Evolutionary conservation across 1,284 basidiomycete species (phyloP).

Genomic region (Malassezia nana): DNA sequence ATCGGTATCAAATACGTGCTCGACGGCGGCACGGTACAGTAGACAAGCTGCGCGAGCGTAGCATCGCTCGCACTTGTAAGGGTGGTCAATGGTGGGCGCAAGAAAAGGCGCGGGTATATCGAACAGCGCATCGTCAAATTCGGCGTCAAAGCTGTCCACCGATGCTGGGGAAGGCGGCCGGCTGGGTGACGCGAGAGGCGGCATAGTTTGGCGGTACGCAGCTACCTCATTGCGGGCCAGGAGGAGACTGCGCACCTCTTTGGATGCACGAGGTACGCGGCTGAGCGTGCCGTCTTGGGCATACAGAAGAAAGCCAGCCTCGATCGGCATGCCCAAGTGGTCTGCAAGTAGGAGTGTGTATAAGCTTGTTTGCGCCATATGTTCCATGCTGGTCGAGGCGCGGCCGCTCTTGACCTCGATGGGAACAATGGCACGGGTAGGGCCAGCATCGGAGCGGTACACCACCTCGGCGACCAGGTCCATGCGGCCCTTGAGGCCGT

Average conservation of each 20-base stretch:
- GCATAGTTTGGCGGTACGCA: conserved; percentile 55
- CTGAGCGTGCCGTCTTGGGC: conserved; percentile 75
- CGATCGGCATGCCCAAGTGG: conserved; percentile 59
- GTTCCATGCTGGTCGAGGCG: conserved; percentile 59
- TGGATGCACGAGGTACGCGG: conserved; percentile 65
- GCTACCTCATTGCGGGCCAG: conserved; percentile 77
- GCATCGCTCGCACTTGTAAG: conserved; percentile 67
- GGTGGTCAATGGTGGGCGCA: conserved; percentile 76
- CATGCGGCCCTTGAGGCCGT: conserved; percentile 88
- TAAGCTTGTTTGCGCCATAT: conserved; percentile 93
- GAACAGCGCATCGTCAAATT: background rate
- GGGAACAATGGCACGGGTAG: conserved; percentile 53
- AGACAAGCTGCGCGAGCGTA: conserved; percentile 78
- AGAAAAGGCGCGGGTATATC: conserved; percentile 21
- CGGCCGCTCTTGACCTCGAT: conserved; percentile 95
- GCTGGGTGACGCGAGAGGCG: conserved; percentile 11
- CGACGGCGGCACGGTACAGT: conserved; percentile 67
- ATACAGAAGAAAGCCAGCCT: conserved; percentile 79
- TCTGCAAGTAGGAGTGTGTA: conserved; percentile 87
- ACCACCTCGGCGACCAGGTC: conserved; percentile 69
- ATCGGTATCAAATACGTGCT: conserved; percentile 24
- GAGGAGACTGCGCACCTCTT: conserved; percentile 76
- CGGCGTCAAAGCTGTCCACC: conserved; percentile 3
- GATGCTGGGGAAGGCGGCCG: background rate
- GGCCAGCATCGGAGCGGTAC: conserved; percentile 30